These are phyloP conservation scores for Lepidium didymum DNA, from an alignment of 345 rosid species.

Conservation along the genomic window DNA sequence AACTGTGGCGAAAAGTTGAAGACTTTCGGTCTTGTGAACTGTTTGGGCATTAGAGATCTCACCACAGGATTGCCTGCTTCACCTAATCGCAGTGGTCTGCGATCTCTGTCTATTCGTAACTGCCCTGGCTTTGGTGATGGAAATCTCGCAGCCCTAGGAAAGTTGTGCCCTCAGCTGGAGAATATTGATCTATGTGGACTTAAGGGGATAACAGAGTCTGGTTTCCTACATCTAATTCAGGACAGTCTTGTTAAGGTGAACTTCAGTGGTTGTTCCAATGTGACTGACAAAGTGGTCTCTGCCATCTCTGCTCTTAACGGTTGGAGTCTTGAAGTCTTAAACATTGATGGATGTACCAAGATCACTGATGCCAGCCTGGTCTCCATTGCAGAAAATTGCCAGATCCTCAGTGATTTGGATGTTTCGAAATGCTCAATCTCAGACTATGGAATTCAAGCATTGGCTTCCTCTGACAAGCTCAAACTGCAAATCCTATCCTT, in stretches of 20 bases:
- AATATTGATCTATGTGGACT: conserved; percentile 64
- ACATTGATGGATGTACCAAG: conserved; percentile 64
- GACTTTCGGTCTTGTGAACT: conserved; percentile 57
- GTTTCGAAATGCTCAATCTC: conserved; percentile 61
- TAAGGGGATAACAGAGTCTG: conserved; percentile 61
- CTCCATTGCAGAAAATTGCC: conserved; percentile 63
- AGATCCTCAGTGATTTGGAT: conserved; percentile 69
- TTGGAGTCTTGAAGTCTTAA: conserved; percentile 63
- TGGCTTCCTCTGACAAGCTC: conserved; percentile 47
- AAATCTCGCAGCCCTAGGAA: conserved; percentile 57
- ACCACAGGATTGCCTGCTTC: conserved; percentile 29
- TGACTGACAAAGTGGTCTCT: conserved; percentile 58
- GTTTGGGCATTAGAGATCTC: conserved; percentile 66
- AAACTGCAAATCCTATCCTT: conserved; percentile 72
- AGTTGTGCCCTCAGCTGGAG: conserved; percentile 68
- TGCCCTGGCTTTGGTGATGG: conserved; percentile 88
- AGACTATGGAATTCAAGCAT: conserved; percentile 52
- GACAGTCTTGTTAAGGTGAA: conserved; percentile 66
- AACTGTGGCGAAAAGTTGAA: conserved; percentile 67
- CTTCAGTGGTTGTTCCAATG: conserved; percentile 59
- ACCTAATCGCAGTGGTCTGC: conserved; percentile 48
- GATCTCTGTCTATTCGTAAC: conserved; percentile 52
- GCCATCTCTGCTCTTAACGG: conserved; percentile 56
- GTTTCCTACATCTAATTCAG: conserved; percentile 53
- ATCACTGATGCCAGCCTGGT: conserved; percentile 58